Base-by-base conservation (phyloP, 1,284 basidiomycete species). In the Psilocybe mexicana region DNA sequence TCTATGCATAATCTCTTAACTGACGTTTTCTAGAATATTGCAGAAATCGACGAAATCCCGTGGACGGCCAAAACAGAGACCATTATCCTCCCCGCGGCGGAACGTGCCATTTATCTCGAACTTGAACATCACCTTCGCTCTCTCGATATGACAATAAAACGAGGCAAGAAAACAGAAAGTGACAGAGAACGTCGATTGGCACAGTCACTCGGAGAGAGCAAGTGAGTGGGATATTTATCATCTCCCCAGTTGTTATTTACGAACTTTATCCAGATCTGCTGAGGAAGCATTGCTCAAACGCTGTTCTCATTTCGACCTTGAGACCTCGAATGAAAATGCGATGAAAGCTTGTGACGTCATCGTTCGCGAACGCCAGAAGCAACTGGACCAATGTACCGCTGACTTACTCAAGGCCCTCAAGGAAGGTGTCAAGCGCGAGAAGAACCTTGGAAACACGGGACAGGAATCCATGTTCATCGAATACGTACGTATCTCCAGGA, bases 41-140 rank as follows among this genome's bases (percentile, higher is more conserved):
- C 95, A 6, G 96, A 98, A 75, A 98, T 98, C 55, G 94, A 95
- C 62, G 96, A 98, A 72, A 96, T 98, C 60, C 90, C 91, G 1
- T 93, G 87, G 70, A 82, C 83, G 1, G 83, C 85, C 63, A 79
- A 91, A 60, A 76, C 90, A 45, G 80, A 88, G 66, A 79, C 81
- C 38, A 84, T 97, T 45, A 75, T 79, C 35, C 83, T 97, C 11
- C 95, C 96, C 12, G 94, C 96, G 0, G 93, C 96, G 0, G 96
- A 98, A 71, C 90, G 93, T 10, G 95, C 96, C 0, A 94, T 97
- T 61, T 98, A 98, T 70, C 80, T 97, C 38, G 95, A 98, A 71
- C 82, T 98, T n/a, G 94, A 96, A 67, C 95, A 98, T 67, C 92
- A 96, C 68, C 79, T 98, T 26, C 90, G 92, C 51, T 90, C 93